Base-by-base conservation (phyloP, 352 stramenopile species). In the Blastocystis sp. region DNA sequence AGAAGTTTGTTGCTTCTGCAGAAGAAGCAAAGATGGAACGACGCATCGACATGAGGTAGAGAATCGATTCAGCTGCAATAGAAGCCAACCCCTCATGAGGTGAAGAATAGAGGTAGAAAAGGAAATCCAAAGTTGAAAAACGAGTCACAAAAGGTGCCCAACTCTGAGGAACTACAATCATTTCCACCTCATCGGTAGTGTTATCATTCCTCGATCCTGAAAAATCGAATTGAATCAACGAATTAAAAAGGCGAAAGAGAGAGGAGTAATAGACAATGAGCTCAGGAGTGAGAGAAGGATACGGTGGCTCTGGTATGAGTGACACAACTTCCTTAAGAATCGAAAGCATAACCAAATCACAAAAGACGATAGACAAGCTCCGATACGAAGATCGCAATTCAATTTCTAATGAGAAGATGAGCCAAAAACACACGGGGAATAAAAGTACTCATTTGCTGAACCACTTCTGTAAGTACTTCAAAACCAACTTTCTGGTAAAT, bases 401-500 rank as follows among this genome's bases (percentile, higher is more conserved):
- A 11, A 84, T 13, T 29, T 37, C 73, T 84, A 84, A 23, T 37
- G 50, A 29, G 62, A 6, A 69, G n/a, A 50, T 45, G 11, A 45
- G n/a, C 20, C 29, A 23, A 68, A 43, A 37, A 13, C 4, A 45
- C 20, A 84, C 73, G 68, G 50, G 73, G 53, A 26, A 68, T 45
- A 29, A 66, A 84, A 9, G 64, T 50, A 53, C 62, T 84, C 45
- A 84, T 84, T 43, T 84, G 47, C 8, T 15, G 26, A 23, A 68
- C 54, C 5, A 84, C 34, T 45, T 84, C 73, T 1, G 53, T 84
- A 15, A 84, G 53, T 6, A 84, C 34, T 20, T 69, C 73, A 29
- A 84, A 66, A 8, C 73, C 73, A 23, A 47, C 73, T 39, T 69
- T 84, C 56, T 84, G 73, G 39, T 34, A 64, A 43, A 84, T 69